phyloP scores from a whole-genome alignment of 2,329 filamentous ascomycete genomes.

The Beauveria sp. region DNA sequence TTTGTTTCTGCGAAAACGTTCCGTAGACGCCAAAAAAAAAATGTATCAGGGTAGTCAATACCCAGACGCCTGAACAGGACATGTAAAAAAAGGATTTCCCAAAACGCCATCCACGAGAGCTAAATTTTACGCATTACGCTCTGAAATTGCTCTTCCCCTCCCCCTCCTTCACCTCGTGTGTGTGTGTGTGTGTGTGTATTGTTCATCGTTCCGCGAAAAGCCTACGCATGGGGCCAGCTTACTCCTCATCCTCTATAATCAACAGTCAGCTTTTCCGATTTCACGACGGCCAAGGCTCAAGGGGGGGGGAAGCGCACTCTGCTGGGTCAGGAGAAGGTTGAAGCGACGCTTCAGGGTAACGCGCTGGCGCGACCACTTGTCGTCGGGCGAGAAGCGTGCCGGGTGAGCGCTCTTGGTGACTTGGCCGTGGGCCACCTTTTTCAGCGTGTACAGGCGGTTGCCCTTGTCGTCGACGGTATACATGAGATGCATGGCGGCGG shows the following conservation, averaged over 20 bases:
- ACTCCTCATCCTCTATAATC: neutral
- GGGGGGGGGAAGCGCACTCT: slow-evolving; percentile 29
- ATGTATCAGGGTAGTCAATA: neutral
- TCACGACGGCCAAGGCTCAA: too few relatives aligned
- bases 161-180: neutral
- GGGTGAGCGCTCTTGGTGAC: slow-evolving; percentile 96
- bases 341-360: slow-evolving; percentile 94
- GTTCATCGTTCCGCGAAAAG: too few relatives aligned
- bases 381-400: slow-evolving; percentile 92
- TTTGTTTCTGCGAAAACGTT: neutral
- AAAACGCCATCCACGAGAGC: slow-evolving; percentile 12
- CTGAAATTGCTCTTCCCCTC: neutral
- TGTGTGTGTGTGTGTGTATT: neutral
- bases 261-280: neutral
- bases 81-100: neutral
- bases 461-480: slow-evolving; percentile 77
- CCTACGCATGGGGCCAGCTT: too few relatives aligned
- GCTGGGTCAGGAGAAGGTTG: slow-evolving; percentile 78
- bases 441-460: slow-evolving; percentile 90
- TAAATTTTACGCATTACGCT: neutral
- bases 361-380: slow-evolving; percentile 96
- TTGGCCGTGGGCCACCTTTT: slow-evolving; percentile 76
- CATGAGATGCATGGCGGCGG: slow-evolving; percentile 52
- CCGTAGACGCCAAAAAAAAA: neutral
- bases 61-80: neutral